A percentile compares a stretch with the other conserved stretches of the same genome.
Evolutionary conservation across 305 asterid species (phyloP).

Genomic region (Plantago lanceolata): DNA sequence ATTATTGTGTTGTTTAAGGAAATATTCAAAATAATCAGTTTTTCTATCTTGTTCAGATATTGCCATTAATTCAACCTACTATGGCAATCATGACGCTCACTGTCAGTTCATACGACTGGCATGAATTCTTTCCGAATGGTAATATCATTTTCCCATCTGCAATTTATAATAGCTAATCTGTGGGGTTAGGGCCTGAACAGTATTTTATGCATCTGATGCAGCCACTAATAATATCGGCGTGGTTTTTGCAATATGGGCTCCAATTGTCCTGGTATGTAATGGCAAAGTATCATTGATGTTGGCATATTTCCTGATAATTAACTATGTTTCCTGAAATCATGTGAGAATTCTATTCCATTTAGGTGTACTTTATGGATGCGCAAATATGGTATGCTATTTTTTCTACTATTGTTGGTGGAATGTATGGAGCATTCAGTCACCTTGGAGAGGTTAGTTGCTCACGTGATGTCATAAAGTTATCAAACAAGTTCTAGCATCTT

Average conservation of each 20-base stretch:
- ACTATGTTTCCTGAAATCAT: conserved; percentile 23
- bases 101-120: conserved; percentile 86
- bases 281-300: conserved; percentile 11
- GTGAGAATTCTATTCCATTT: conserved; percentile 23
- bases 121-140: conserved; percentile 92
- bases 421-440: conserved; percentile 96
- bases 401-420: conserved; percentile 85
- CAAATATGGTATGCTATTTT: conserved; percentile 98
- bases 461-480: conserved; percentile 10
- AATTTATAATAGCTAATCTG: conserved; percentile 16
- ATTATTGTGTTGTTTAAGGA: background rate
- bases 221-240: conserved; percentile 78
- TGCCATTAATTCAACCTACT: conserved; percentile 94
- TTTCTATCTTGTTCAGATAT: conserved; percentile 44
- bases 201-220: conserved; percentile 40
- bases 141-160: conserved; percentile 20
- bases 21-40: conserved; percentile 10
- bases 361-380: conserved; percentile 96
- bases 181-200: conserved; percentile 24
- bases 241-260: conserved; percentile 89
- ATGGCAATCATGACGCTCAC: conserved; percentile 57
- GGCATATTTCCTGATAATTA: conserved; percentile 16
- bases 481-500: background rate
- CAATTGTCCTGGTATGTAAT: conserved; percentile 65
- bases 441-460: conserved; percentile 85